phyloP scores from a whole-genome alignment of 495 filamentous ascomycete genomes.

The Rostrohypoxylon terebratum region DNA sequence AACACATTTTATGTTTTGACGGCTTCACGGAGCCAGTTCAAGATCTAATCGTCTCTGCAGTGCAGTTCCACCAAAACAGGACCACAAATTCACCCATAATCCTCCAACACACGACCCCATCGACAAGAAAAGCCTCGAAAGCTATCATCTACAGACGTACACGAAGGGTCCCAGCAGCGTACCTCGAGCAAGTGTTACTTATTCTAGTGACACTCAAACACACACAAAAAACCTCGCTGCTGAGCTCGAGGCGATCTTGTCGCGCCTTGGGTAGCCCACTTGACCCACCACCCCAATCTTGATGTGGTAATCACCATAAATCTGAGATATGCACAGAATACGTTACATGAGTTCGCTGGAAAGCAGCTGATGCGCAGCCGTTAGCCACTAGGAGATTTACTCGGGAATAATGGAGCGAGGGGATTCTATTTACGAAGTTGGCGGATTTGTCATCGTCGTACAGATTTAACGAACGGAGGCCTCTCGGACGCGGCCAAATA shows the following conservation, averaged over 20 bases:
- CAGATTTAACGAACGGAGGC: neutral
- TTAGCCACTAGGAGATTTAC: neutral
- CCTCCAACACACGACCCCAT: slow-evolving; percentile 10
- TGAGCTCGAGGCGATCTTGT: slow-evolving; percentile 1
- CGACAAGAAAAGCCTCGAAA: slow-evolving; percentile 19
- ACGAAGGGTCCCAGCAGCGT: neutral
- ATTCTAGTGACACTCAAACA: neutral
- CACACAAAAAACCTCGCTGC: neutral
- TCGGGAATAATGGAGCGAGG: neutral
- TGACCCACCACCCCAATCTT: neutral
- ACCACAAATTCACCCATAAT: slow-evolving; percentile 1
- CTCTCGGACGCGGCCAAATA: neutral
- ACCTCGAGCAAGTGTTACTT: neutral
- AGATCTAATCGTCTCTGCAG: neutral
- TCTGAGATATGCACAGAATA: neutral
- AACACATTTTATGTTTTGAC: neutral
- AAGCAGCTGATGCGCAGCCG: neutral
- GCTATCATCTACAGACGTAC: slow-evolving; percentile 8
- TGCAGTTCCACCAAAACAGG: neutral
- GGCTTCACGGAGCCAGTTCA: neutral
- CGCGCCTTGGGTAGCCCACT: neutral
- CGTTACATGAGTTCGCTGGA: neutral
- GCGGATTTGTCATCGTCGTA: neutral
- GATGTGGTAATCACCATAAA: neutral
- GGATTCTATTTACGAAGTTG: neutral